Base-by-base conservation (phyloP, 371 early-diverging fungal genomes). In the Chytridium lagenaria region DNA sequence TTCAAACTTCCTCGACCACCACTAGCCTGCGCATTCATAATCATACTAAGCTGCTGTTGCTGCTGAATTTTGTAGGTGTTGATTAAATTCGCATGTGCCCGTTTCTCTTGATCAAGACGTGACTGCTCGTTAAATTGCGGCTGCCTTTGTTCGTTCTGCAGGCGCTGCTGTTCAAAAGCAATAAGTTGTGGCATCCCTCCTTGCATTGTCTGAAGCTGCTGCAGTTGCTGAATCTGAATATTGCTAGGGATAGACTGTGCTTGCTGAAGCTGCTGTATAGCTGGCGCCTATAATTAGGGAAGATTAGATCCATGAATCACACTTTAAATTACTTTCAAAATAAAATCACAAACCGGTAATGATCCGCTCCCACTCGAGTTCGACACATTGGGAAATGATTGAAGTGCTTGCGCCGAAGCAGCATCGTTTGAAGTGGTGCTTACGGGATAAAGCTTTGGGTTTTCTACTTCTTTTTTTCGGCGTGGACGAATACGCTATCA, bases 201-300 rank as follows among this genome's bases (percentile, higher is more conserved):
- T 57, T 57, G 57, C 26, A 57, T 57, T 63, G 63, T 26, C 23
- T 57, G 57, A n/a, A 26, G 57, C 57, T 57, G 57, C 57, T 57
- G 57, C 57, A 57, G n/a, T 23, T 57, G 57, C 44, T 44, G 44
- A 44, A 44, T 44, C 44, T 44, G 44, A n/a, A n/a, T n/a, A n/a
- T n/a, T n/a, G n/a, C n/a, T n/a, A n/a, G n/a, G n/a, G n/a, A n/a
- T n/a, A n/a, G n/a, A 26, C 7, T 52, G 12, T 23, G 23, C 23
- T 26, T 52, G 55, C n/a, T 52, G 55, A 5, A 15, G 55, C 55
- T 52, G 55, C 55, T 22, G 26, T 52, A 15, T n/a, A n/a, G 55
- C 55, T 52, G 55, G 16, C 23, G 55, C 55, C 5, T 7, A 10
- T 7, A 7, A 10, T 52, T n/a, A n/a, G n/a, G n/a, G n/a, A n/a